Conservation (phyloP, 805 yeast species). For the Yamadazyma laniorum region DNA sequence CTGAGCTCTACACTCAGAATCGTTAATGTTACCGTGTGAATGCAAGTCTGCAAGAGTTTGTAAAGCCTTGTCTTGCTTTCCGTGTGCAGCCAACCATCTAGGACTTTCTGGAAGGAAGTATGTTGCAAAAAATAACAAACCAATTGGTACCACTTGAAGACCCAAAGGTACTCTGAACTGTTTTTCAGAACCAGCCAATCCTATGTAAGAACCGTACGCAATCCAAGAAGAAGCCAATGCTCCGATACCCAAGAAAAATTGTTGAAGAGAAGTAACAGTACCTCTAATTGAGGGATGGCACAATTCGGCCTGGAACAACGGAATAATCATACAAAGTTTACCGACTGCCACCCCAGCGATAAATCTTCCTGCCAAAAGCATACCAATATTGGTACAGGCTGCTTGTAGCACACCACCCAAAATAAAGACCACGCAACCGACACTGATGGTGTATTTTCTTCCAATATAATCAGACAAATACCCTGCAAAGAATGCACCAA, state of each 20-base stretch:
- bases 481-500: slow-evolving; percentile 16
- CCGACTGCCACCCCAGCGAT: slow-evolving; percentile 77
- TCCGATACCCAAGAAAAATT: slow-evolving; percentile 65
- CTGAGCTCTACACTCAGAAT: slow-evolving; percentile 15
- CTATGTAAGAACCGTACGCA: slow-evolving; percentile 59
- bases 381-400: slow-evolving; percentile 19
- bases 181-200: slow-evolving; percentile 32
- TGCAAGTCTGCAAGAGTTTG: slow-evolving; percentile 34
- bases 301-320: slow-evolving; percentile 77
- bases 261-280: slow-evolving; percentile 64
- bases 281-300: slow-evolving; percentile 65
- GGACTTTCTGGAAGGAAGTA: slow-evolving; percentile 52
- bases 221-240: slow-evolving; percentile 75
- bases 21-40: slow-evolving; percentile 15
- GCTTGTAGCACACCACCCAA: slow-evolving; percentile 34
- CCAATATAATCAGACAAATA: slow-evolving; percentile 23
- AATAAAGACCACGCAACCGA: slow-evolving; percentile 22
- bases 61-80: slow-evolving; percentile 51
- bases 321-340: slow-evolving; percentile 70
- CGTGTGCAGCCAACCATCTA: slow-evolving; percentile 51
- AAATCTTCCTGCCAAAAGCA: slow-evolving; percentile 52
- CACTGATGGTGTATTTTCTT: slow-evolving; percentile 28
- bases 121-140: slow-evolving; percentile 38
- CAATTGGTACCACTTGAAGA: slow-evolving; percentile 26
- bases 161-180: slow-evolving; percentile 26